Evolutionary conservation across 345 rosid genomes (phyloP).

Genomic region (Physaria fendleri): DNA sequence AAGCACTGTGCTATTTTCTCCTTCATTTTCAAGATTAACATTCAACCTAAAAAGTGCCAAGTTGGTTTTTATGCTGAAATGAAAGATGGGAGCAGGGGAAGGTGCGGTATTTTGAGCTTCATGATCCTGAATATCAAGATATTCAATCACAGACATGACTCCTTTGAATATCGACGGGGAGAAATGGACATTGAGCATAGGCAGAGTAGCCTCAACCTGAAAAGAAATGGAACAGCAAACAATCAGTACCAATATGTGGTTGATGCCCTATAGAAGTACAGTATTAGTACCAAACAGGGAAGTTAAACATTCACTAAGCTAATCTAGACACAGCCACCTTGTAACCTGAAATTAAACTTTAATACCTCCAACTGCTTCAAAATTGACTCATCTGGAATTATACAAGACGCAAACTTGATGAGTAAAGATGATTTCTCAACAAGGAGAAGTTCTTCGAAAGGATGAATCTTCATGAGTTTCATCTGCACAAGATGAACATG

Average conservation of each 20-base stretch:
- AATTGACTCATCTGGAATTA: constrained; percentile 56
- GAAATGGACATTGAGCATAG: constrained; percentile 43
- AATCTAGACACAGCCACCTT: constrained; percentile 5
- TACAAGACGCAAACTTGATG: constrained; percentile 43
- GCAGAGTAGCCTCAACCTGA: constrained; percentile 54
- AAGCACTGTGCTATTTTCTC: constrained; percentile 49
- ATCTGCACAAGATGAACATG: no score
- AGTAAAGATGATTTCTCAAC: constrained; percentile 54
- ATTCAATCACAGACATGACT: constrained; percentile 42
- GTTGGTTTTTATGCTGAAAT: constrained; percentile 43
- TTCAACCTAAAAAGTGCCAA: constrained; percentile 41
- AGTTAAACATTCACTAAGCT: constrained; percentile 7
- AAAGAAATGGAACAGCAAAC: constrained; percentile 13
- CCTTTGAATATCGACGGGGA: constrained; percentile 51
- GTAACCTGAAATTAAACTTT: constrained; percentile 11
- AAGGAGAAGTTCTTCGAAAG: constrained; percentile 34
- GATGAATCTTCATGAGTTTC: no score
- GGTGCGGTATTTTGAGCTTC: constrained; percentile 23
- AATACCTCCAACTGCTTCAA: constrained; percentile 75
- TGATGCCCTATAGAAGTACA: not conserved
- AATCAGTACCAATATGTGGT: constrained; percentile 6
- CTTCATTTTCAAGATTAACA: constrained; percentile 64
- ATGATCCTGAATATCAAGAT: constrained; percentile 39
- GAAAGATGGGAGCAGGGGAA: constrained; percentile 28
- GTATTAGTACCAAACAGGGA: not conserved